Base-by-base conservation (phyloP, 306 rosid genomes). In the Lablab purpureus region DNA sequence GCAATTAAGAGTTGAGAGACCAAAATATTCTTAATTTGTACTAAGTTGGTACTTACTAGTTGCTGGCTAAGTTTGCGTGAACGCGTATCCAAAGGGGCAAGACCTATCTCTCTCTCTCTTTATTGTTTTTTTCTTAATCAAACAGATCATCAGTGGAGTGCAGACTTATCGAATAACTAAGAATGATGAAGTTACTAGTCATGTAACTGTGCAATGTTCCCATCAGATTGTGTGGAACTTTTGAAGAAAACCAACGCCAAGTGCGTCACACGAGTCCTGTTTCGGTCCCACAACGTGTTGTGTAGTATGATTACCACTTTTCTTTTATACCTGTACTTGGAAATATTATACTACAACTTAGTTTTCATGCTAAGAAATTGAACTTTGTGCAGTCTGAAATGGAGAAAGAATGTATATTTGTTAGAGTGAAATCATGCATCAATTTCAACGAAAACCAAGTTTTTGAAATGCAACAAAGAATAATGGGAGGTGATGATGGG, bases 51-150 rank as follows among this genome's bases (percentile, higher is more conserved):
- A n/a, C 25, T 64, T 37, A 51, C 2, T 37, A 12, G 50, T 37
- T 34, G n/a, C n/a, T 66, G 4, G 50, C 52, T 67, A 67, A 21
- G 71, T 32, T 79, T 59, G 71, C 83, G 83, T 71, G 65, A 59
- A 40, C 77, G 83, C 83, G 83, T 79, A 15, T 34, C 2, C 32
- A 10, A 18, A 12, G 62, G 45, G 17, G 11, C 41, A 12, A 28
- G 10, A 19, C 46, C 14, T 49, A 15, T 63, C 12, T 11, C 6
- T 60, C 28, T 27, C 2, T 27, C 3, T 27, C 3, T n/a, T n/a
- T n/a, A n/a, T n/a, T n/a, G n/a, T n/a, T n/a, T n/a, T 36, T 7
- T 37, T 6, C 11, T 8, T 37, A 37, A 37, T 37, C 43, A 37
- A 37, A 37, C 43, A 37, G 12, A 37, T 37, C 43, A 37, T 37